Conservation (phyloP, 1,284 basidiomycete species). For the Athelia sp. region DNA sequence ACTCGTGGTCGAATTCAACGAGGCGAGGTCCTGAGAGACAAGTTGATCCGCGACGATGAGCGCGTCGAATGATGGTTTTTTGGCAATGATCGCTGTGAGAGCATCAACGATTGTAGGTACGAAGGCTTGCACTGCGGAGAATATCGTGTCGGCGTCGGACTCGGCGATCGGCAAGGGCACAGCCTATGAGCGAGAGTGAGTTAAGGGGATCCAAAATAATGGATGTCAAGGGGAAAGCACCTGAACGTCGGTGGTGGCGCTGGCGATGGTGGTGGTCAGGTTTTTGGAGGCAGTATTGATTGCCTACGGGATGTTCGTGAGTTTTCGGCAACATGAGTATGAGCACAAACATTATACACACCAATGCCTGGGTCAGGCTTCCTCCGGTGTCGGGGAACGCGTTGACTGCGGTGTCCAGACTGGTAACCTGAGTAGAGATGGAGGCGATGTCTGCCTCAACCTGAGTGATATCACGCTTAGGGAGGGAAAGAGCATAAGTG, state of each 20-base stretch:
- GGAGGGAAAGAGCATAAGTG: constrained; percentile 7
- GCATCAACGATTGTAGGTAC: too few species aligned
- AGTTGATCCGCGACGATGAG: too few species aligned
- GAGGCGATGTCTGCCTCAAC: constrained; percentile 24
- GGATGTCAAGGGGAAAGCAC: constrained; percentile 6
- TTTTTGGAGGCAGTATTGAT: constrained; percentile 24
- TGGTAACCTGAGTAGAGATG: constrained; percentile 21
- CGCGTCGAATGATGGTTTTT: too few species aligned
- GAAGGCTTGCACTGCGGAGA: too few species aligned
- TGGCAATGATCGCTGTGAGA: too few species aligned
- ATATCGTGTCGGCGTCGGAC: too few species aligned
- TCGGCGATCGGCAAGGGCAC: too few species aligned
- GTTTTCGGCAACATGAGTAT: not conserved
- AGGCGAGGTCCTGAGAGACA: too few species aligned
- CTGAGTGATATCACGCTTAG: constrained; percentile 17
- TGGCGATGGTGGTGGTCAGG: constrained; percentile 19
- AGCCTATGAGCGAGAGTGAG: too few species aligned
- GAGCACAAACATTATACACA: constrained; percentile 9
- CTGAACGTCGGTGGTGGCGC: constrained; percentile 21
- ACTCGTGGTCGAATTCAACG: too few species aligned
- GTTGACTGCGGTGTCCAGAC: constrained; percentile 24
- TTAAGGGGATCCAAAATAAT: too few species aligned
- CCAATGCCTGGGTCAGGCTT: constrained; percentile 22
- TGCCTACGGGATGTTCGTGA: constrained; percentile 11
- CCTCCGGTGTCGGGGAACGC: constrained; percentile 26